Conservation (phyloP, 148 eudicot species). For the Polygonum aviculare region DNA sequence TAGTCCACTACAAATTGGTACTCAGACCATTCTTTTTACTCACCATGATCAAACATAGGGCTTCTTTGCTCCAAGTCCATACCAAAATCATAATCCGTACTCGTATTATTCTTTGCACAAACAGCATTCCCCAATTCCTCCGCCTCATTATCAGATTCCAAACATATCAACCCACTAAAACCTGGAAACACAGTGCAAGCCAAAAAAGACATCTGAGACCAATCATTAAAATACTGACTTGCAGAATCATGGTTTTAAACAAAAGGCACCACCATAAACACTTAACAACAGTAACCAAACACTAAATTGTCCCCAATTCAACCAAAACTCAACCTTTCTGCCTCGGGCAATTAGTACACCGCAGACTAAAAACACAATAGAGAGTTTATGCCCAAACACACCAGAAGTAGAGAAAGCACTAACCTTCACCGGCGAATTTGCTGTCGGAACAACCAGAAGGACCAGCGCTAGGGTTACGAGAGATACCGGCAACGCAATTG, state of each 20-base stretch:
- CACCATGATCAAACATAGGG: slow-evolving; percentile 27
- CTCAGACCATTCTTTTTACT: slow-evolving; percentile 12
- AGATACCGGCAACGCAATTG: slow-evolving; percentile 4
- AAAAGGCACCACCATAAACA: neutral
- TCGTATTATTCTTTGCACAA: slow-evolving; percentile 13
- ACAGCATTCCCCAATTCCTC: slow-evolving; percentile 22
- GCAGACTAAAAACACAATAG: too few relatives aligned
- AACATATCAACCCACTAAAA: slow-evolving; percentile 37
- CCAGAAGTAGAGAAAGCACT: neutral
- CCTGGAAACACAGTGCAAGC: slow-evolving; percentile 21
- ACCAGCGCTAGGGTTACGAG: slow-evolving; percentile 13
- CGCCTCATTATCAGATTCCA: slow-evolving; percentile 62
- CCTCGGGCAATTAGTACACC: too few relatives aligned
- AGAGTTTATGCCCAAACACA: neutral
- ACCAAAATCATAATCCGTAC: slow-evolving; percentile 22
- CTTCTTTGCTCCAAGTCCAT: slow-evolving; percentile 22
- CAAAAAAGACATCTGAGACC: neutral
- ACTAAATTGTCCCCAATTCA: too few relatives aligned
- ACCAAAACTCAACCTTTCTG: too few relatives aligned
- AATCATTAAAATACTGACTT: neutral
- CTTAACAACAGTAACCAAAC: neutral
- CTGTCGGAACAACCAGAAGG: neutral
- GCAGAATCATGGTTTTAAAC: neutral
- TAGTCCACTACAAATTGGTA: neutral
- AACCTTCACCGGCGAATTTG: neutral